Base-by-base conservation (phyloP, 2,329 filamentous ascomycete species). In the Diaporthe citrichinensis region DNA sequence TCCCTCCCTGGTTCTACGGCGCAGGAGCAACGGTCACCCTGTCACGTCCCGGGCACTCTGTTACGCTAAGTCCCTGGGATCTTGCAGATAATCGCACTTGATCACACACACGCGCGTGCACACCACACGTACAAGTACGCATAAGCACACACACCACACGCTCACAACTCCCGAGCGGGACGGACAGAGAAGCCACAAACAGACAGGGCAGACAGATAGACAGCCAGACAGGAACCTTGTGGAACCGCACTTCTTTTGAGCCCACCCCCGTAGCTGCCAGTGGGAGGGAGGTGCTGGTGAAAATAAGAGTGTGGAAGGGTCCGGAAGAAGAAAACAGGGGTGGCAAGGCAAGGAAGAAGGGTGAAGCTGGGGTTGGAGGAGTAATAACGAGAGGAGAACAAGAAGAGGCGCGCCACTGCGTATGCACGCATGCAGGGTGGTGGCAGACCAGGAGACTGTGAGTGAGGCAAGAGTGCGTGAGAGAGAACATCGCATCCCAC, bases 31-130 rank as follows among this genome's bases (percentile, higher is more conserved):
- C 58, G 69, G 34, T 39, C 55, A 72, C 55, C 69, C 55, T 49
- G 69, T 72, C 69, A 51, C 46, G 55, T 61, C 69, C 57, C 55
- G 69, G 55, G 69, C 55, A 36, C n/a, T 61, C 55, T 39, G 34
- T 51, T 51, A 67, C 44, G 62, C 62, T 67, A 51, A 51, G 62
- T 67, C 62, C 62, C 62, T 68, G 62, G 62, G 62, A 68, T 51
- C 62, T 68, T 53, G 62, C 62, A 68, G 62, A 36, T 53, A 68
- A 68, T 68, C 46, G 62, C 46, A 68, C 46, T 68, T 68, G 62
- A 68, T 68, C 62, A 68, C 44, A 68, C 62, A 68, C 62, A 49
- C 61, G 23, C 59, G 20, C 59, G 20, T 25, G 20, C 58, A 25
- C 58, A 61, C 58, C 58, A 41, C 36, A 36, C 36, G 36, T 39